phyloP scores from a whole-genome alignment of 2,329 filamentous ascomycete species.

The Sporothrix brasiliensis region DNA sequence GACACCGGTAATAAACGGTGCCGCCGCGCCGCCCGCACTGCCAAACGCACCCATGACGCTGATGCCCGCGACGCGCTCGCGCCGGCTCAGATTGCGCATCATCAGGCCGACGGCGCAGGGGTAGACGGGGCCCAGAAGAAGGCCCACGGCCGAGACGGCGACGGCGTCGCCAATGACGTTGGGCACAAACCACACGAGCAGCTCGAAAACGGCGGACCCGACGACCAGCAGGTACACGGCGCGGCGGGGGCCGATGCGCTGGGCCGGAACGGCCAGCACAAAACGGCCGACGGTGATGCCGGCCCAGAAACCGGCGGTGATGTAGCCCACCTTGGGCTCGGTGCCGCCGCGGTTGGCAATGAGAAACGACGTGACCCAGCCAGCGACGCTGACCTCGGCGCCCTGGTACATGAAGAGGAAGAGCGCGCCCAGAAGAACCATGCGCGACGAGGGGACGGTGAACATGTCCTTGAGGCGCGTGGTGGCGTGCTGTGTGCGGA shows the following conservation, averaged over 20 bases:
- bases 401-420: constrained; percentile 89
- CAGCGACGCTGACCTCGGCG: constrained; percentile 79
- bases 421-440: constrained; percentile 72
- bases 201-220: constrained; percentile 67
- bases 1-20: constrained; percentile 67
- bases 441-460: constrained; percentile 54
- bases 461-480: constrained; percentile 50
- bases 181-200: constrained; percentile 78
- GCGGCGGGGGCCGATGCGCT: constrained; percentile 68
- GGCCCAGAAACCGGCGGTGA: constrained; percentile 71
- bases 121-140: constrained; percentile 78
- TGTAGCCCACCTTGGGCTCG: constrained; percentile 74
- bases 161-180: constrained; percentile 73
- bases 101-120: constrained; percentile 71
- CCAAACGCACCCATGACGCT: constrained; percentile 71
- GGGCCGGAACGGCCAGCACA: constrained; percentile 66
- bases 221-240: constrained; percentile 66
- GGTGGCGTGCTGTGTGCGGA: background rate
- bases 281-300: constrained; percentile 79
- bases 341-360: constrained; percentile 72
- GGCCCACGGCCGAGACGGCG: constrained; percentile 68
- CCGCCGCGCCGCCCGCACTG: constrained; percentile 67
- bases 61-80: constrained; percentile 64
- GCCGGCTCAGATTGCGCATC: constrained; percentile 59
- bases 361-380: constrained; percentile 85